Conservation (phyloP, 192 early-diverging fungal genomes). For the Linnemannia zychae region DNA sequence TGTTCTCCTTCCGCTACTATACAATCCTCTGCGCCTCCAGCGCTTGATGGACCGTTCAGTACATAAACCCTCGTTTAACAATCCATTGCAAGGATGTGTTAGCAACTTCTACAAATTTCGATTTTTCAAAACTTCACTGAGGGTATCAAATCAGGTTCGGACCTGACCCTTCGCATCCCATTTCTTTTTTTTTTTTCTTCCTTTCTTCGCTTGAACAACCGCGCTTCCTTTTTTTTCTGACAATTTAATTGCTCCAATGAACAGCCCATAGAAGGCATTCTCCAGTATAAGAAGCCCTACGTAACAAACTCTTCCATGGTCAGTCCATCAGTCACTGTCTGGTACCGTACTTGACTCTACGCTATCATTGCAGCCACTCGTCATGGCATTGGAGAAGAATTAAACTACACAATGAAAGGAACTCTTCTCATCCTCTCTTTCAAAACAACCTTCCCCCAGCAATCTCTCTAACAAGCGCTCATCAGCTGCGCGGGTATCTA, state of each 20-base stretch:
- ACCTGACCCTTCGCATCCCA: neutral
- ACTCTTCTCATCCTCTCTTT: too few relatives aligned
- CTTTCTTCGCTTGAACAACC: neutral
- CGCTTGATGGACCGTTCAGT: neutral
- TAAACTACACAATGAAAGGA: too few relatives aligned
- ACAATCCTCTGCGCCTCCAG: neutral
- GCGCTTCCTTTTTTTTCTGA: neutral
- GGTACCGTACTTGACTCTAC: too few relatives aligned
- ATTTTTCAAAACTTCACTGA: neutral
- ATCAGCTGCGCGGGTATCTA: neutral
- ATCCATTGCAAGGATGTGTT: neutral
- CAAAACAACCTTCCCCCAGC: too few relatives aligned
- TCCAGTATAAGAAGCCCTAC: too few relatives aligned
- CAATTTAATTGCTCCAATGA: too few relatives aligned
- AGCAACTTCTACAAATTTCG: neutral
- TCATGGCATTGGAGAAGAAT: too few relatives aligned
- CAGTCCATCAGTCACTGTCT: too few relatives aligned
- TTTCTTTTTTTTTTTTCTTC: neutral
- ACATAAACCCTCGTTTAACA: neutral
- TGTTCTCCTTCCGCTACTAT: neutral
- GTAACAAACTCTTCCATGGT: too few relatives aligned
- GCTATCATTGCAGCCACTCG: too few relatives aligned
- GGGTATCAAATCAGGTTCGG: neutral
- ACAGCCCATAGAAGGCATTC: too few relatives aligned
- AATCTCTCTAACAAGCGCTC: too few relatives aligned